A percentile compares a stretch with the other conserved stretches of the same genome.
Evolutionary conservation across 352 stramenopile genomes (phyloP).

Genomic region (Thalassiosira delicatula): DNA sequence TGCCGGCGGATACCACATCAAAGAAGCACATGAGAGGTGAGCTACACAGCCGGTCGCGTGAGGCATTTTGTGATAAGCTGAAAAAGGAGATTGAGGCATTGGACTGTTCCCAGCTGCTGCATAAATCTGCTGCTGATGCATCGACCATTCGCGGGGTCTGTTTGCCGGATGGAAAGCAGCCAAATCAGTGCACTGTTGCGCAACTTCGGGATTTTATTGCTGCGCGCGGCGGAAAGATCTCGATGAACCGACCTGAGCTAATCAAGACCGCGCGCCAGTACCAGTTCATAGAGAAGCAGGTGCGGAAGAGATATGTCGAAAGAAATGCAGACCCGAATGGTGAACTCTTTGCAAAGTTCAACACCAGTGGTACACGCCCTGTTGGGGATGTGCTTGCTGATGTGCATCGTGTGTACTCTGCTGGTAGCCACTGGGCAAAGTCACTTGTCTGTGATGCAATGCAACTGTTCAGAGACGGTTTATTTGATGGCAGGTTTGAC

Average conservation of each 20-base stretch:
- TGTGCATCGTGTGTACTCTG: too few species aligned
- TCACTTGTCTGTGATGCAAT: neutral
- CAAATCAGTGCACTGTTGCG: neutral
- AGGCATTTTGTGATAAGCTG: neutral
- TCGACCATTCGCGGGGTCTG: neutral
- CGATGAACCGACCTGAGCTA: neutral
- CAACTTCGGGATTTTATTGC: slow-evolving; percentile 5
- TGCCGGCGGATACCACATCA: neutral
- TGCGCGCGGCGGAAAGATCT: slow-evolving; percentile 5
- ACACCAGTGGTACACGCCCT: neutral
- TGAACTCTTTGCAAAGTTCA: neutral
- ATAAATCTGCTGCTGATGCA: neutral
- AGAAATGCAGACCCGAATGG: slow-evolving; percentile 2
- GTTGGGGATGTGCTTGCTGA: neutral
- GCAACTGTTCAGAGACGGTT: neutral
- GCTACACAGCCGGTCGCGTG: neutral
- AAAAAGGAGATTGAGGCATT: neutral
- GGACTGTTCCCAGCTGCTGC: neutral
- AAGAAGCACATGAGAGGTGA: neutral
- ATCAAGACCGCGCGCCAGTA: neutral
- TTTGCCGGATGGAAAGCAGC: neutral
- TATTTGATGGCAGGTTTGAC: slow-evolving; percentile 1
- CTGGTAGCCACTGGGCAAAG: neutral
- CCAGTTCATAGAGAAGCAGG: slow-evolving; percentile 1
- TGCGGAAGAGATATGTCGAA: neutral